These are phyloP conservation scores for Excoecaria agallocha DNA, from an alignment of 345 rosid species.

Conservation along the genomic window DNA sequence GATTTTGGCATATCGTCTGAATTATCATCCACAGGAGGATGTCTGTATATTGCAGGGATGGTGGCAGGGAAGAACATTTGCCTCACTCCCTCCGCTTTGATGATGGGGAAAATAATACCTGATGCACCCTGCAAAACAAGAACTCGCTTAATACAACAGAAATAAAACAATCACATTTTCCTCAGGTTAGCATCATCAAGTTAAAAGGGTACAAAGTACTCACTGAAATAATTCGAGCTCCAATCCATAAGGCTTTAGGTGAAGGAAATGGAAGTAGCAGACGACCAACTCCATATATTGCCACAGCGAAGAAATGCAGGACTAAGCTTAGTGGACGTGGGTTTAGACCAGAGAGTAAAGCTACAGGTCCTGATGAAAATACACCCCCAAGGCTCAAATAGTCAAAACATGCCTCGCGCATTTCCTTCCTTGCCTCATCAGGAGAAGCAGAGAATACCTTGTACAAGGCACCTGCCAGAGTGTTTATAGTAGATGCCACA, in stretches of 20 bases:
- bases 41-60: slow-evolving; percentile 15
- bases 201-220: background rate
- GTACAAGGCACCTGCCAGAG: slow-evolving; percentile 24
- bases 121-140: slow-evolving; percentile 15
- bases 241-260: slow-evolving; percentile 21
- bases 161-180: background rate
- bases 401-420: slow-evolving; percentile 22
- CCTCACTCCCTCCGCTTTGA: slow-evolving; percentile 25
- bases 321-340: slow-evolving; percentile 21
- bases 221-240: slow-evolving; percentile 19
- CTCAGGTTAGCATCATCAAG: background rate
- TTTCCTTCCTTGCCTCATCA: slow-evolving; percentile 25
- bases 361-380: slow-evolving; percentile 22
- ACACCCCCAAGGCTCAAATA: slow-evolving; percentile 23
- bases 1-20: background rate
- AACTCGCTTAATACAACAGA: background rate
- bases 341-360: slow-evolving; percentile 25
- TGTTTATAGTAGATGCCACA: slow-evolving; percentile 25
- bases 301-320: slow-evolving; percentile 24
- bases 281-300: slow-evolving; percentile 24
- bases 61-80: slow-evolving; percentile 26
- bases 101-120: slow-evolving; percentile 23
- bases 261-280: slow-evolving; percentile 22
- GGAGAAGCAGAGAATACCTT: slow-evolving; percentile 23
- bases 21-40: slow-evolving; percentile 9